A percentile compares a stretch with the other conserved stretches of the same genome.
These are phyloP conservation scores for Helotiales sp. DNA, from an alignment of 2,329 filamentous ascomycete genomes.

Conservation along the genomic window DNA sequence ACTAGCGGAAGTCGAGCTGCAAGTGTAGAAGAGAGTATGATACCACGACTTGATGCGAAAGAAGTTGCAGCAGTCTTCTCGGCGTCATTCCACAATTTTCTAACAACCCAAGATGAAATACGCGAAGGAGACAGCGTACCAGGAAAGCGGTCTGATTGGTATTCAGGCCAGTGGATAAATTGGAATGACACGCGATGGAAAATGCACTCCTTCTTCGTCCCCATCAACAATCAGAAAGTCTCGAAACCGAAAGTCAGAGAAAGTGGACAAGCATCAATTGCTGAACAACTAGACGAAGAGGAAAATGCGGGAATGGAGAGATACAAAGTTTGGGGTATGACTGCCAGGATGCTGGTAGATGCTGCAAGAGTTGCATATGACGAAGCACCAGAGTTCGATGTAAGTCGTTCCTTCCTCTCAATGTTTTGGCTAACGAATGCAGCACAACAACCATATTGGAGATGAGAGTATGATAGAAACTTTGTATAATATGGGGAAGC, in stretches of 20 bases:
- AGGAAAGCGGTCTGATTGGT: conserved; percentile 60
- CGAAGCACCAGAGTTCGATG: conserved; percentile 80
- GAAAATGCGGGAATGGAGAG: conserved; percentile 48
- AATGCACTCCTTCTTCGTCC: conserved; percentile 91
- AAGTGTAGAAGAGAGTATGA: conserved; percentile 68
- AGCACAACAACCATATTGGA: conserved; percentile 34
- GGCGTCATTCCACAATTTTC: conserved; percentile 82
- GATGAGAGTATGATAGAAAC: conserved; percentile 65
- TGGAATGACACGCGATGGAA: conserved; percentile 80
- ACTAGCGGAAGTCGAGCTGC: conserved; percentile 36
- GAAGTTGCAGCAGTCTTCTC: conserved; percentile 95
- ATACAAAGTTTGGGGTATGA: conserved; percentile 95
- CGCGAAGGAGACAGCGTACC: conserved; percentile 32
- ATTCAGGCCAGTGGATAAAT: conserved; percentile 77
- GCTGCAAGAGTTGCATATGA: conserved; percentile 81
- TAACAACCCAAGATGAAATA: conserved; percentile 60
- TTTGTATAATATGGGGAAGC: conserved; percentile 54
- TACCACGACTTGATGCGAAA: conserved; percentile 79
- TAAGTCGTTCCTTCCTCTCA: conserved; percentile 41
- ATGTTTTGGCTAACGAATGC: conserved; percentile 10
- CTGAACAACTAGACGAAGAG: conserved; percentile 47
- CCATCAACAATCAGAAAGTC: conserved; percentile 69
- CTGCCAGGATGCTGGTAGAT: conserved; percentile 85
- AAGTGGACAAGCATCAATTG: conserved; percentile 45
- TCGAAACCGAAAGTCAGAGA: conserved; percentile 51